Conservation (phyloP, 805 yeast species). For the Candida adriatica region DNA sequence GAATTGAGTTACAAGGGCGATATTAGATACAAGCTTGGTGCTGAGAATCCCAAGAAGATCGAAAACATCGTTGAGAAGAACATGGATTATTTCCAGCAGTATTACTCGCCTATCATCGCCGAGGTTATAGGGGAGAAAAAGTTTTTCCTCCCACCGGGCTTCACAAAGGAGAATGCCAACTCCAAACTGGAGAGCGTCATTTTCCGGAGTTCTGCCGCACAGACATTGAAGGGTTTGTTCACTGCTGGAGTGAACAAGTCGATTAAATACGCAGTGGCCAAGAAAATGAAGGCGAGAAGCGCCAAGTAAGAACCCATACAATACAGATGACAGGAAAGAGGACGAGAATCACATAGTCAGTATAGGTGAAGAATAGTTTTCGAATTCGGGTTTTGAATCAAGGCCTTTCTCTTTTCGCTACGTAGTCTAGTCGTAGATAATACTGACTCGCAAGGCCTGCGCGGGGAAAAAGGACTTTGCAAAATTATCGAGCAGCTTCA, state of each 20-base stretch:
- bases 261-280: slow-evolving; percentile 69
- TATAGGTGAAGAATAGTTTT: no score
- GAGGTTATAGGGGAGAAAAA: slow-evolving; percentile 29
- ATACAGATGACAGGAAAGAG: neutral
- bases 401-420: no score
- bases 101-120: slow-evolving; percentile 58
- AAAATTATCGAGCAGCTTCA: no score
- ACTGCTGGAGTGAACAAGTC: slow-evolving; percentile 81
- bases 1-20: slow-evolving; percentile 86
- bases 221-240: slow-evolving; percentile 73
- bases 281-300: slow-evolving; percentile 38
- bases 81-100: slow-evolving; percentile 53
- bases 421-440: no score
- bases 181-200: slow-evolving; percentile 47
- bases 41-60: slow-evolving; percentile 89
- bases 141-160: slow-evolving; percentile 32
- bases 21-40: slow-evolving; percentile 75
- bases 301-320: no score
- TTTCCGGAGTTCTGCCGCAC: slow-evolving; percentile 61
- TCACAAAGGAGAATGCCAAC: slow-evolving; percentile 29
- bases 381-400: no score
- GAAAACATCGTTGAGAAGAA: slow-evolving; percentile 80
- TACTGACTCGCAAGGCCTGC: no score
- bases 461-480: no score
- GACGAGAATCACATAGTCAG: neutral